phyloP scores from a whole-genome alignment of 352 stramenopile genomes.

The Blastocystis sp. region DNA sequence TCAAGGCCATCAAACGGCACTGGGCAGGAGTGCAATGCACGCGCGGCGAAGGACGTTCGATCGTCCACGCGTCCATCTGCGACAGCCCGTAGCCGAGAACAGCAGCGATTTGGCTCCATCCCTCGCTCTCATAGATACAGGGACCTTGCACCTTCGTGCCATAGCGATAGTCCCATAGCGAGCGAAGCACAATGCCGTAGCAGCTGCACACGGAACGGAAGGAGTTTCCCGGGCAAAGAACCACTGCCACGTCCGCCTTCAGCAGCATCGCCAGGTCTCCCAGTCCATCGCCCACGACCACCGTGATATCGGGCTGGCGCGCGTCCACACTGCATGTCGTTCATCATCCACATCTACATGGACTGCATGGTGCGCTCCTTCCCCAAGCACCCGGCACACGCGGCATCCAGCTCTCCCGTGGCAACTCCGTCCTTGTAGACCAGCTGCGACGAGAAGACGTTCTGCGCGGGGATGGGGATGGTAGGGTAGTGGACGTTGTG shows the following conservation, averaged over 20 bases:
- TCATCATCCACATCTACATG: background rate
- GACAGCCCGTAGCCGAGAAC: background rate
- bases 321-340: background rate
- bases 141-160: no score
- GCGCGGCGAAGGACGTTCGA: no score
- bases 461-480: background rate
- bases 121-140: background rate
- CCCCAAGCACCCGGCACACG: background rate
- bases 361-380: background rate
- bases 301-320: background rate
- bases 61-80: background rate
- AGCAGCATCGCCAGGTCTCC: conserved; percentile 21
- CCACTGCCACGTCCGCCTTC: background rate
- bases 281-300: background rate
- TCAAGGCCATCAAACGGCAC: conserved; percentile 53
- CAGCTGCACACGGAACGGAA: background rate
- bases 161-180: background rate
- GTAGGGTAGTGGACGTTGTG: background rate
- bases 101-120: conserved; percentile 1
- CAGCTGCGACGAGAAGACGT: background rate
- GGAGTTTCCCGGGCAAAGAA: background rate
- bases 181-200: background rate
- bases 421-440: background rate
- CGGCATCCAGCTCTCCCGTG: background rate
- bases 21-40: background rate